Evolutionary conservation across 371 early-diverging fungal species (phyloP).

Genomic region (Mucor velutinosus): DNA sequence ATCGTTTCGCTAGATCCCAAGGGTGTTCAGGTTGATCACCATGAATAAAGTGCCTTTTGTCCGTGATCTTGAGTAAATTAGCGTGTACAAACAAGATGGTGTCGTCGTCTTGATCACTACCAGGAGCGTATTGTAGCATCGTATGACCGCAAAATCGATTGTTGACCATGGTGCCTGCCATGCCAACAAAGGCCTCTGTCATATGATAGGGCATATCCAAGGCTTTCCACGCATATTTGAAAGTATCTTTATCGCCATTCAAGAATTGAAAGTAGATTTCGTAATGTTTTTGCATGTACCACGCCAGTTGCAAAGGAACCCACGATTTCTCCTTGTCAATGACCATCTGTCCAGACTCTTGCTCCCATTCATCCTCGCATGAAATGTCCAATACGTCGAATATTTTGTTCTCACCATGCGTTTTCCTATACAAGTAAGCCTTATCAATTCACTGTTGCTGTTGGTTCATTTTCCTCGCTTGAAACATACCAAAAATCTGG

Average conservation of each 20-base stretch:
- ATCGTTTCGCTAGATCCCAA: constrained; percentile 42
- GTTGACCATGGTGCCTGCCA: constrained; percentile 39
- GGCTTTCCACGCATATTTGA: constrained; percentile 52
- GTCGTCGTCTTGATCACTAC: constrained; percentile 3
- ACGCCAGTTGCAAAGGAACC: constrained; percentile 44
- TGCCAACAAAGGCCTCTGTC: constrained; percentile 41
- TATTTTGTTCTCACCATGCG: constrained; percentile 45
- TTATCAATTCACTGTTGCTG: neutral
- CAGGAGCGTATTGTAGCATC: constrained; percentile 43
- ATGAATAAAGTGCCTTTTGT: constrained; percentile 31
- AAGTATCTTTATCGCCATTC: constrained; percentile 54
- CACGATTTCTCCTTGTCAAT: constrained; percentile 41
- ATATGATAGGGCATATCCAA: constrained; percentile 37
- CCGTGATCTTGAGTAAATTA: constrained; percentile 45
- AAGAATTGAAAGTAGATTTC: constrained; percentile 48
- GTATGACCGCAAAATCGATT: constrained; percentile 48
- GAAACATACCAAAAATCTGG: constrained; percentile 54
- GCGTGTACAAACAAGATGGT: constrained; percentile 45
- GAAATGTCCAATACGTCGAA: constrained; percentile 38
- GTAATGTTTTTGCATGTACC: constrained; percentile 46
- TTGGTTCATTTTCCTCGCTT: neutral
- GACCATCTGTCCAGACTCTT: constrained; percentile 55
- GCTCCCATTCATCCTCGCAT: constrained; percentile 51
- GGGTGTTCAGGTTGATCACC: constrained; percentile 26
- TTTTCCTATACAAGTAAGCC: constrained; percentile 34